These are phyloP conservation scores for Aspergillus sp. DNA, from an alignment of 2,329 filamentous ascomycete genomes.

Conservation along the genomic window DNA sequence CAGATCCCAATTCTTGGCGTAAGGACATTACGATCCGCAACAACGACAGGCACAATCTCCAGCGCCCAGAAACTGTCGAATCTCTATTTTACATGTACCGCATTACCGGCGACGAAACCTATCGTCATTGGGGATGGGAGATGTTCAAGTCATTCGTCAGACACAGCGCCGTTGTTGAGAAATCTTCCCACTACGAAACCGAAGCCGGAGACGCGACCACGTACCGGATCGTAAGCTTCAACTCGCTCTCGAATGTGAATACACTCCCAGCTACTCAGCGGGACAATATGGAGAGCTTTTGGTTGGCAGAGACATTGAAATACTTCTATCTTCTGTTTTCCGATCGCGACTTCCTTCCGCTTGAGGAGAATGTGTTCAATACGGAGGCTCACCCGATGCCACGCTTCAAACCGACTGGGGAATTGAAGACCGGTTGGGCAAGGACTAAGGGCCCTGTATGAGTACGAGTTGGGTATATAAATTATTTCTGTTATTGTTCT, in stretches of 20 bases:
- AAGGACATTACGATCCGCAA: constrained; percentile 76
- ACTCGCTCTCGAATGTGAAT: constrained; percentile 74
- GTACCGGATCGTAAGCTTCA: constrained; percentile 62
- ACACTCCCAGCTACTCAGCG: constrained; percentile 65
- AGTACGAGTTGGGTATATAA: background rate
- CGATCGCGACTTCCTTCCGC: constrained; percentile 73
- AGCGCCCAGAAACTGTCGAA: constrained; percentile 95
- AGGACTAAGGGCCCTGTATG: constrained; percentile 18
- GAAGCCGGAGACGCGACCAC: constrained; percentile 1
- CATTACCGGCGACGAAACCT: constrained; percentile 85
- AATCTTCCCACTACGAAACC: constrained; percentile 28
- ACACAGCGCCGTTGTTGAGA: constrained; percentile 75
- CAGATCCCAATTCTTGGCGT: constrained; percentile 57
- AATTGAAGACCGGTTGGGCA: constrained; percentile 43
- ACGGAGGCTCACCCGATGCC: constrained; percentile 93
- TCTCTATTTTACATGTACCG: constrained; percentile 98
- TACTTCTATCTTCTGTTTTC: constrained; percentile 97
- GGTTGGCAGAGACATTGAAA: constrained; percentile 97
- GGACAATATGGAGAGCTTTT: constrained; percentile 99
- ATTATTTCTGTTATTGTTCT: background rate
- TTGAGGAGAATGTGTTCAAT: constrained; percentile 89
- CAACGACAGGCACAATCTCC: constrained; percentile 89
- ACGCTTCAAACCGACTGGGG: constrained; percentile 70
- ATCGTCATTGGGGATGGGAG: constrained; percentile 96
- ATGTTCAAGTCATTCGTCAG: constrained; percentile 94